Evolutionary conservation across 2,329 filamentous ascomycete genomes (phyloP), one percentile per base, ranked within the genome.

Genomic region (Pyrenochaeta sp.): DNA sequence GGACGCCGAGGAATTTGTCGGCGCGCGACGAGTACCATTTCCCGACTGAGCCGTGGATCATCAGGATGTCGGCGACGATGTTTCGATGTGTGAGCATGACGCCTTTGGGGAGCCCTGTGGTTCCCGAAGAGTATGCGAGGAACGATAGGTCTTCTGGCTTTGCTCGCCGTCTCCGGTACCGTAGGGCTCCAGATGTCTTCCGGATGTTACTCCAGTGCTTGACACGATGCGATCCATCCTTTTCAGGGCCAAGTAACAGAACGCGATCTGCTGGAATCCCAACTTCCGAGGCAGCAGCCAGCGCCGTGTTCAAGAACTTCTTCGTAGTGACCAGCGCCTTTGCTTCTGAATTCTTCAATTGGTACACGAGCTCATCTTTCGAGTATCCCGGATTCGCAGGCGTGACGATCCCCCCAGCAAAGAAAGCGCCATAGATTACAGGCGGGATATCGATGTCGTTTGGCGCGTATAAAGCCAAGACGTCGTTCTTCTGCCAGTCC

Each of bases 361-460:
- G 92, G 61, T 88, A 90, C 7, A 88, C 85, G 22, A 96, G 78
- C 72, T 96, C 92, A 10, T 89, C 83, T 8, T 81, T 81, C 0
- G 88, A 95, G 72, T 96, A 96, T 2, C 84, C 84, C 7, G 91
- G 91, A 65, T 96, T 96, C 2, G 90, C 90, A 0, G 91, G 90
- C 8, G 87, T 90, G 11, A 89, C 76, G 41, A 89, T 78, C 14
- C 88, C 91, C 31, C 90, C 91, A 0, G 89, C 87, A 86, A 89
- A 96, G 55, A 87, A 83, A 4, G 83, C 78, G 20, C 90, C 92
- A 75, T 89, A 89, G 65, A 84, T 89, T 23, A 91, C 71, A 1
- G 86, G 76, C 0, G 89, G 85, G 0, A 86, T 88, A 68, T 96
- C 92, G 63, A 96, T 86, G 68, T 81, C 85, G 68, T 96, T 96